Evolutionary conservation across 768 basidiomycete species (phyloP).

Genomic region (Cyathus striatus): DNA sequence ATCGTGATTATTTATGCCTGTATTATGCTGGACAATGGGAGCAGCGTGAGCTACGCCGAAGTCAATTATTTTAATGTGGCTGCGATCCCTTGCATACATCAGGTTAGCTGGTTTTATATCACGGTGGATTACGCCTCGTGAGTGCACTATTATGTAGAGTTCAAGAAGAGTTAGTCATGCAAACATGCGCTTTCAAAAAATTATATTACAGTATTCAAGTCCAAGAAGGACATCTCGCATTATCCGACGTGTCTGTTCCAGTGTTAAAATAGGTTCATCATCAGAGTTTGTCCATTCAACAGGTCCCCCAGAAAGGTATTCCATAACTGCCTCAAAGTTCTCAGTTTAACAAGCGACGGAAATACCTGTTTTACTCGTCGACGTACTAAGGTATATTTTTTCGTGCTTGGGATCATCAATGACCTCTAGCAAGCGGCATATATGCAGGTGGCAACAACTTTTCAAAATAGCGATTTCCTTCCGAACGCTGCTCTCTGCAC

Average conservation of each 20-base stretch:
- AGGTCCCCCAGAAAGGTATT: slow-evolving; percentile 36
- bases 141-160: slow-evolving; percentile 36
- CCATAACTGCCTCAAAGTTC: slow-evolving; percentile 25
- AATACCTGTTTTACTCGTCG: not conserved
- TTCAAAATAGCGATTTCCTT: slow-evolving; percentile 93
- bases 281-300: slow-evolving; percentile 30
- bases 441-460: slow-evolving; percentile 73
- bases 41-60: slow-evolving; percentile 57
- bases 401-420: slow-evolving; percentile 82
- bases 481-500: slow-evolving; percentile 70
- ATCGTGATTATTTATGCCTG: no score
- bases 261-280: slow-evolving; percentile 24
- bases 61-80: slow-evolving; percentile 84
- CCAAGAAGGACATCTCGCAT: slow-evolving; percentile 37
- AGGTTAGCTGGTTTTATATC: slow-evolving; percentile 92
- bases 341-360: not conserved
- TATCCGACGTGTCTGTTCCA: slow-evolving; percentile 33
- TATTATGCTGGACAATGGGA: no score
- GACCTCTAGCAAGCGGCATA: slow-evolving; percentile 80
- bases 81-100: slow-evolving; percentile 45
- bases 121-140: slow-evolving; percentile 69
- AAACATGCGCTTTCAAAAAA: no score
- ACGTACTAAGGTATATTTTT: slow-evolving; percentile 82
- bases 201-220: slow-evolving; percentile 36
- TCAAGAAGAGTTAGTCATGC: no score